Evolutionary conservation across 169 alveolate species (phyloP), one percentile per base, ranked within the genome.

Genomic region (Plasmodium adleri): DNA sequence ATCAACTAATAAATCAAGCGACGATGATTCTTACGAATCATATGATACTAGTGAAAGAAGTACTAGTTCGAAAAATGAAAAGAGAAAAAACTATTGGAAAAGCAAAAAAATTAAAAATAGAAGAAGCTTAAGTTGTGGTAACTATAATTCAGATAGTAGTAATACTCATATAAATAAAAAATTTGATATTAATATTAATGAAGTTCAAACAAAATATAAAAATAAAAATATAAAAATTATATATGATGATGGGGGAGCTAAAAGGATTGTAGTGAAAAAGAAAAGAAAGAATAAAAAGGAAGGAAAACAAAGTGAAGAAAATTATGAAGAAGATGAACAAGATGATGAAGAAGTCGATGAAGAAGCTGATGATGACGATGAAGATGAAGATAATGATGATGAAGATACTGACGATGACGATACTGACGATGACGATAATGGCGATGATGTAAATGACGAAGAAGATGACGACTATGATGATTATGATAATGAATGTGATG

Each of bases 141-240:
- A 71, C 52, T 67, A 68, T 72, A 28, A 80, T 54, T 50, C 90
- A 15, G 72, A 80, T 54, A 15, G 43, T 54, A 56, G 17, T 58
- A 58, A 60, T 24, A 67, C 20, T 9, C 10, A 49, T 13, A 54
- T 66, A 32, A 66, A 64, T 45, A 78, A 78, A 45, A 78, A 78
- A 71, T 28, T 78, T 1, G 90, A 78, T 54, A 78, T 78, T 52
- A 80, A 80, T 20, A 67, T 80, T 52, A 80, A 80, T 56, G 90
- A 80, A 54, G 43, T 80, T 5, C 68, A 80, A 62, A 80, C 80
- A 2, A 80, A 67, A 1, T 80, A 80, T 22, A 80, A 80, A 67
- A 80, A 80, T 67, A 67, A 80, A 71, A 80, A 80, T 43, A 80
- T 80, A 52, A 80, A 80, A 80, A 80, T 80, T 67, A 80, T 80